phyloP scores from a whole-genome alignment of 75 land plant species.

The Sequoia sempervirens region DNA sequence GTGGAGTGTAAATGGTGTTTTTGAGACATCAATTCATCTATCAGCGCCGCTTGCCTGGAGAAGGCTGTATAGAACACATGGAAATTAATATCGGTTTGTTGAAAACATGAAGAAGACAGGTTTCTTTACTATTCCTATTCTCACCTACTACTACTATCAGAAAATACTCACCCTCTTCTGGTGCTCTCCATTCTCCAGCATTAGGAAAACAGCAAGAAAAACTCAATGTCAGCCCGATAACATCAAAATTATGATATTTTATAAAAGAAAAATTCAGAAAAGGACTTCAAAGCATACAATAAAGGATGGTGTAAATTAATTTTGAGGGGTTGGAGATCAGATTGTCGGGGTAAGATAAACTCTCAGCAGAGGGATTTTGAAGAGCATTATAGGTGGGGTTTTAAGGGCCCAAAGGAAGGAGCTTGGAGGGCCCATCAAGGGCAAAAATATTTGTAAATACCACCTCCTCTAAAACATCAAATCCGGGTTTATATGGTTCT shows the following conservation, averaged over 20 bases:
- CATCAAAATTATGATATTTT: background rate
- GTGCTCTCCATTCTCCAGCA: constrained; percentile 2
- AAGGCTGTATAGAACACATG: constrained; percentile 3
- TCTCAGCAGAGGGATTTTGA: background rate
- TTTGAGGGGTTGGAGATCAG: background rate
- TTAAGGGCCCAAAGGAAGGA: background rate
- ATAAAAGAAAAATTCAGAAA: background rate
- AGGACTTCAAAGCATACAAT: background rate
- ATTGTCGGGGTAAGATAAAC: background rate
- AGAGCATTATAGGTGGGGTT: background rate
- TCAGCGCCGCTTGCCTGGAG: background rate
- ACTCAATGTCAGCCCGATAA: background rate
- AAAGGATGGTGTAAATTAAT: background rate
- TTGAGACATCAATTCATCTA: background rate
- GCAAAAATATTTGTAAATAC: background rate
- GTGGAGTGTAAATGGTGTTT: background rate
- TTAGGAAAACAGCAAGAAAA: background rate
- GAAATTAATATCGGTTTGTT: background rate
- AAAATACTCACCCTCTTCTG: background rate
- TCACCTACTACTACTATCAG: background rate
- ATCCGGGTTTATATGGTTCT: too few relatives aligned
- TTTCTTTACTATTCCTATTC: background rate
- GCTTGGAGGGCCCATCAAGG: background rate
- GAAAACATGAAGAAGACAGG: background rate
- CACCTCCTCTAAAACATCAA: too few relatives aligned